Conservation (phyloP, 139 green algal species). For the Chlorella sp. region DNA sequence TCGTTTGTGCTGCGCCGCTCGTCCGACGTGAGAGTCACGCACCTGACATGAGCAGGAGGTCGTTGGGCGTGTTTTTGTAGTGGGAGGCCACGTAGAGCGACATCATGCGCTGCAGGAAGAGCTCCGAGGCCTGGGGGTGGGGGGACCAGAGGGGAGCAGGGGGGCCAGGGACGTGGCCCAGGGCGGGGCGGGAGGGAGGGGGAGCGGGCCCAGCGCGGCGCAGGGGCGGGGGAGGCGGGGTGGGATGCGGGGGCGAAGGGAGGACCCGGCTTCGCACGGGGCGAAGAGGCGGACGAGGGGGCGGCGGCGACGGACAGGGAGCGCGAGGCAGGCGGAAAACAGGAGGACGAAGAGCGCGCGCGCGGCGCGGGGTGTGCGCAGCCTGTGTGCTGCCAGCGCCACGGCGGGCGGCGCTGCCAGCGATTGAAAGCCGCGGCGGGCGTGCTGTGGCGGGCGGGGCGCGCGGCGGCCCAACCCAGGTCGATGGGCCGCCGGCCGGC, state of each 20-base stretch:
- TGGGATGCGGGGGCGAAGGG: not conserved
- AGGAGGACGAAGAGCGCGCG: too few relatives aligned
- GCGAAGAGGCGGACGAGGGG: not conserved
- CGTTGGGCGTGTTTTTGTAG: slow-evolving; percentile 99
- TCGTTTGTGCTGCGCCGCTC: too few relatives aligned
- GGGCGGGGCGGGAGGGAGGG: not conserved
- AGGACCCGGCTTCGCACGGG: not conserved
- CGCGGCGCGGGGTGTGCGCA: slow-evolving; percentile 1
- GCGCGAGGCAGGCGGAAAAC: too few relatives aligned
- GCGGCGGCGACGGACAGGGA: not conserved
- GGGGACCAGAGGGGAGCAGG: slow-evolving; percentile 2
- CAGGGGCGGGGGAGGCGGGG: not conserved
- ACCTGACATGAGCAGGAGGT: slow-evolving; percentile 95
- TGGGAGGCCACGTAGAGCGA: slow-evolving; percentile 93
- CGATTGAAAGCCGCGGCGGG: slow-evolving; percentile 23
- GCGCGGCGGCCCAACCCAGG: slow-evolving; percentile 17
- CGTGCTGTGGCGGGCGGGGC: slow-evolving; percentile 4
- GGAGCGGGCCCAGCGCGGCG: not conserved
- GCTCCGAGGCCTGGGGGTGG: slow-evolving; percentile 53
- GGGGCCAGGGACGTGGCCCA: not conserved
- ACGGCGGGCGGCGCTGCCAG: slow-evolving; percentile 16
- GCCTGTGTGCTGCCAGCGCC: slow-evolving; percentile 25
- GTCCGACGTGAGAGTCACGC: too few relatives aligned
- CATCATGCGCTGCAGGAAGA: slow-evolving; percentile 89
- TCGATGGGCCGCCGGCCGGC: slow-evolving; percentile 19